These are phyloP conservation scores for Fusarium siculi DNA, from an alignment of 2,329 filamentous ascomycete genomes.

Conservation along the genomic window DNA sequence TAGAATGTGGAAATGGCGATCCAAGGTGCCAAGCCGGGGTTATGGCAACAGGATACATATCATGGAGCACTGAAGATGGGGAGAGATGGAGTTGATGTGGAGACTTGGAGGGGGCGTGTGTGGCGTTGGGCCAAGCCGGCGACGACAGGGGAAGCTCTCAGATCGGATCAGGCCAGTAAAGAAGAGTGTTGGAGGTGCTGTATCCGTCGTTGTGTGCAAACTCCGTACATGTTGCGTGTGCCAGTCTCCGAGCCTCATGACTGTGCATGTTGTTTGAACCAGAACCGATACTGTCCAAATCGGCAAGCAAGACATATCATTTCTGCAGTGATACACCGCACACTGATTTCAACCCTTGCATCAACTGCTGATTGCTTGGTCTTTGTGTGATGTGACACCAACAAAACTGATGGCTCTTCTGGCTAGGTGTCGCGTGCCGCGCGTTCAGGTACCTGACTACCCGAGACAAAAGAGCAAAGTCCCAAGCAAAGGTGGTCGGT, in stretches of 20 bases:
- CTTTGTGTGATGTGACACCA: neutral
- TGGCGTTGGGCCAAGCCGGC: conserved; percentile 22
- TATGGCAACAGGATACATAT: conserved; percentile 31
- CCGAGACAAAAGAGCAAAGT: conserved; percentile 7
- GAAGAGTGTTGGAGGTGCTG: neutral
- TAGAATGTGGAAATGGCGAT: conserved; percentile 22
- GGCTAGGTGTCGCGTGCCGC: conserved; percentile 33
- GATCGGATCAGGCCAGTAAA: neutral
- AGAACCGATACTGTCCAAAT: neutral
- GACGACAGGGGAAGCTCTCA: conserved; percentile 8
- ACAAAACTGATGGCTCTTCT: neutral
- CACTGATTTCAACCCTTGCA: neutral
- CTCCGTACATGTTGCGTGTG: neutral
- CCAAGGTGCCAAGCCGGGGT: conserved; percentile 35
- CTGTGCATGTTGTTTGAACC: neutral
- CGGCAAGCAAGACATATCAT: neutral
- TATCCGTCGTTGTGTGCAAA: neutral
- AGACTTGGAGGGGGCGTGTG: conserved; percentile 19
- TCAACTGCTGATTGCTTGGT: neutral
- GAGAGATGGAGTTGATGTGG: conserved; percentile 17
- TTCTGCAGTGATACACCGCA: neutral
- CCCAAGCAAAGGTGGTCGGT: neutral
- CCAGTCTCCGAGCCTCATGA: neutral
- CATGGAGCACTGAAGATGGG: conserved; percentile 5
- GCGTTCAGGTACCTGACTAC: conserved; percentile 29